Base-by-base conservation (phyloP, 2,329 filamentous ascomycete genomes). In the Botrytis pseudocinerea region DNA sequence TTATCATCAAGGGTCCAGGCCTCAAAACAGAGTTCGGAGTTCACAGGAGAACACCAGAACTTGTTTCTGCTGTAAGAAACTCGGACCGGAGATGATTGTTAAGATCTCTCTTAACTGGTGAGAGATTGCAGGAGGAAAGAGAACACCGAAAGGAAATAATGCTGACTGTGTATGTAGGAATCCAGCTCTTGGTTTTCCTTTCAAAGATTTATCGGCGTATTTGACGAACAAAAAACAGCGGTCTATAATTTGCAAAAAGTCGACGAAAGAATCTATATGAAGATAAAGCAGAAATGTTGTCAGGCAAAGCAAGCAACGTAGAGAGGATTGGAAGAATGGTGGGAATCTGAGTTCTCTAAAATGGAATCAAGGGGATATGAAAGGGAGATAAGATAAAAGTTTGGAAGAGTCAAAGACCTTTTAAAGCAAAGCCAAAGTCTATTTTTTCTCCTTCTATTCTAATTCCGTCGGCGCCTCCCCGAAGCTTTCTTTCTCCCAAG, bases 141-240 rank as follows among this genome's bases (percentile, higher is more conserved):
- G 38, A 69, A 57, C 32, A 14, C 18, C 16, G 25, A 51, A 71
- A 73, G 40, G 28, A 42, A 62, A 48, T 44, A 54, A 59, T 40
- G 60, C 64, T 72, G 70, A 73, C 64, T 62, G 66, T 57, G 35
- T 63, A 48, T 60, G 48, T 73, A 74, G 76, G 76, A 77, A 77
- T 77, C 77, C 78, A 80, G 78, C 78, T 78, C 78, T 80, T 79
- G 78, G 78, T 79, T 62, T 78, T 78, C 74, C 78, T 72, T 74
- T 60, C 46, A 57, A 68, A 54, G 25, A 28, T 54, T 22, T 28
- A 51, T 54, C 25, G 46, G 51, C 40, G 16, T 66, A 28, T 38
- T 7, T 38, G 14, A 10, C 14, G 46, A 54, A 40, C n/a, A 28
- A 46, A 59, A 32, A 46, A 38, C 54, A 69, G 57, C 28, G 32